phyloP scores from a whole-genome alignment of 2,329 filamentous ascomycete genomes.

The Hymenotorrendiella dingleyae region DNA sequence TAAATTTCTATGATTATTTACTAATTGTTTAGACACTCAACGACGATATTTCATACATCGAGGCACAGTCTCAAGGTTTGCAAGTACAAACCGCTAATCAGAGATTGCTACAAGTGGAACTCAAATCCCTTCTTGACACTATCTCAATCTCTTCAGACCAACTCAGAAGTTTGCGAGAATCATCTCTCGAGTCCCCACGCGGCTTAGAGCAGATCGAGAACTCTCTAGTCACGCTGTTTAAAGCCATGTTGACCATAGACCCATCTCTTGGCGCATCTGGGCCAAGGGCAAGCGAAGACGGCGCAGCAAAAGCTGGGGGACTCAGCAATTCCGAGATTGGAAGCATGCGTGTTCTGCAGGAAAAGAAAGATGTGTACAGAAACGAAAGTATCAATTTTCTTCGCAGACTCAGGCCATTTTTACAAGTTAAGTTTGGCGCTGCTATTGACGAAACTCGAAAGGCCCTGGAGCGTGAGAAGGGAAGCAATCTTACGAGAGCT shows the following conservation, averaged over 20 bases:
- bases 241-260: constrained; percentile 90
- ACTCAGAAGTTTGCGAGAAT: constrained; percentile 66
- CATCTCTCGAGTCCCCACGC: constrained; percentile 63
- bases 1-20: background rate
- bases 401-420: constrained; percentile 71
- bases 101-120: constrained; percentile 79
- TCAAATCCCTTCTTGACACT: constrained; percentile 82
- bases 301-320: constrained; percentile 36
- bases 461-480: constrained; percentile 42
- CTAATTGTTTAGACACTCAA: constrained; percentile 65
- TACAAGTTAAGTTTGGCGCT: constrained; percentile 73
- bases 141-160: constrained; percentile 78
- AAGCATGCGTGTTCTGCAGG: constrained; percentile 87
- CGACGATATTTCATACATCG: constrained; percentile 94
- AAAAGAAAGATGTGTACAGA: constrained; percentile 88
- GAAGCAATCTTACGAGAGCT: constrained; percentile 46
- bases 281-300: constrained; percentile 36
- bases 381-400: constrained; percentile 72
- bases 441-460: constrained; percentile 66
- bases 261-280: constrained; percentile 57
- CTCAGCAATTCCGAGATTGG: constrained; percentile 49
- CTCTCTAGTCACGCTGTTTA: constrained; percentile 76
- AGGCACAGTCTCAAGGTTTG: constrained; percentile 92
- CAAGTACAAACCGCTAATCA: constrained; percentile 98
- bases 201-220: constrained; percentile 74